phyloP scores from a whole-genome alignment of 306 rosid genomes.

The Vigna radiata region DNA sequence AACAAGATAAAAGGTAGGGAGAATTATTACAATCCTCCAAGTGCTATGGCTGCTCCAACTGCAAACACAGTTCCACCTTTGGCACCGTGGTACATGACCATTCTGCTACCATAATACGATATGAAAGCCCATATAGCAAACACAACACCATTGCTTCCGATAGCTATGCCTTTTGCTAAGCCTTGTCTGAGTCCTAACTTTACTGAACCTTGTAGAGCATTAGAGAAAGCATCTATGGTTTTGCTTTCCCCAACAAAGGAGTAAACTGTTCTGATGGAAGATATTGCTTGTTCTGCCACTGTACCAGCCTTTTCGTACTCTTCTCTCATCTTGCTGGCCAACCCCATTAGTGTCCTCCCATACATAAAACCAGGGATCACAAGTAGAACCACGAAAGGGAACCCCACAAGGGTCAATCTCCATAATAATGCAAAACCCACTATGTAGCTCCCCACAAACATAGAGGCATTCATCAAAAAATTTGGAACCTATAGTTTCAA shows the following conservation, averaged over 20 bases:
- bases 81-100: constrained; percentile 93
- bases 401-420: constrained; percentile 79
- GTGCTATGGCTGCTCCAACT: constrained; percentile 77
- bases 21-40: constrained; percentile 82
- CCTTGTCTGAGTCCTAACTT: constrained; percentile 87
- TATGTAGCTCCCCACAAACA: constrained; percentile 78
- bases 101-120: constrained; percentile 77
- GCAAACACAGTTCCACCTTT: constrained; percentile 85
- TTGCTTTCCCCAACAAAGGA: constrained; percentile 84
- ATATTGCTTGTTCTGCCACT: constrained; percentile 85
- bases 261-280: constrained; percentile 86
- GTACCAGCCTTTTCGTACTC: constrained; percentile 75
- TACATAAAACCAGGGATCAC: constrained; percentile 87
- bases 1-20: not conserved
- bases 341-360: constrained; percentile 75
- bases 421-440: constrained; percentile 73
- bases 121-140: constrained; percentile 94
- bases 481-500: constrained; percentile 67
- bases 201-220: constrained; percentile 70
- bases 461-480: constrained; percentile 66
- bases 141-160: constrained; percentile 86
- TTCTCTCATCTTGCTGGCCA: constrained; percentile 69
- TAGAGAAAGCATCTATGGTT: constrained; percentile 69
- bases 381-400: constrained; percentile 73
- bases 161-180: constrained; percentile 85